Base-by-base conservation (phyloP, 2,329 filamentous ascomycete species). In the Calycina herbarum region DNA sequence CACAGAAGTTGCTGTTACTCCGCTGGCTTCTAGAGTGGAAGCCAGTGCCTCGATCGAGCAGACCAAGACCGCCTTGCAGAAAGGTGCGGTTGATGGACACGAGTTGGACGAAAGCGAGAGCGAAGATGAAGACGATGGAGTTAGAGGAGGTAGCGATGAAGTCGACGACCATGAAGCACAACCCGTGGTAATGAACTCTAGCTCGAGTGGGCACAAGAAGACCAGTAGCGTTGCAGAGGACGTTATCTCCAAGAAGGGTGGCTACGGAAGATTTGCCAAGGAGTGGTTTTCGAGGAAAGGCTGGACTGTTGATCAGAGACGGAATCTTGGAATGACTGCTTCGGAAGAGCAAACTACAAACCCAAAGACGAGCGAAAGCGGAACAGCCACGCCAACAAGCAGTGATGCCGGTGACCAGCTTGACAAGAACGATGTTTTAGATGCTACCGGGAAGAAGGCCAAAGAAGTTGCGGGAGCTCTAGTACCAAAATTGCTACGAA, bases 221-320 rank as follows among this genome's bases (percentile, higher is more conserved):
- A 73, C 68, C 33, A 89, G 84, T 69, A 93, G 89, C 70, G 88
- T 97, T 66, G 93, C 90, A 0, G 89, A 96, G 77, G 92, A 98
- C 79, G 94, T 98, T 1, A 94, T 97, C 63, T 86, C 88, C 45
- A 89, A 87, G 65, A 90, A 88, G 71, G 93, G 94, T 0, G 89
- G 88, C 68, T 98, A 97, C 77, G 94, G 94, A 4, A 85, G 92
- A 45, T 97, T 98, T 76, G 92, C 94, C 0, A 87, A 93, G 68
- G 88, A 89, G 66, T 99, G 95, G 95, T 95, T 98, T 75, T 95
- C 92, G 56, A 88, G 86, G 69, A 90, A 88, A 67, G 93, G 92
- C 0, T 94, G 93, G 91, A 89, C 88, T 62, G 81, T 88, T 67
- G 89, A 91, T 67, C 88, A 88, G 70, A 86, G 88, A 71, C 84